phyloP scores from a whole-genome alignment of 2,329 filamentous ascomycete species.

The Neoarthrinium moseri region DNA sequence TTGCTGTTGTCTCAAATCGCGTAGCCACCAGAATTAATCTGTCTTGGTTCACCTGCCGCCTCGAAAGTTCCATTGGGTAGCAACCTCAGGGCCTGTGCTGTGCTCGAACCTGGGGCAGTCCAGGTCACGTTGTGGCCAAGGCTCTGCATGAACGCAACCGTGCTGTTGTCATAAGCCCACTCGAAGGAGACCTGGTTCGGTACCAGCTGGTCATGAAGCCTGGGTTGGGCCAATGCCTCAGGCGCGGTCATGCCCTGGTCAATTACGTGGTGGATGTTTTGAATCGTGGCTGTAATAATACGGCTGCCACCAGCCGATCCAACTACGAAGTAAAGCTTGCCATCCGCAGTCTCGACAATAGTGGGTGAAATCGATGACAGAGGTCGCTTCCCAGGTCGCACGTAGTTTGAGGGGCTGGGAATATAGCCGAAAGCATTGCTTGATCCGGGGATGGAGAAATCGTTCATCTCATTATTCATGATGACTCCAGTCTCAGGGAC shows the following conservation, averaged over 20 bases:
- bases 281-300: constrained; percentile 82
- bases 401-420: constrained; percentile 72
- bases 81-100: constrained; percentile 70
- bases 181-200: constrained; percentile 72
- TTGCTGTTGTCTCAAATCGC: constrained; percentile 33
- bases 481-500: constrained; percentile 81
- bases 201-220: constrained; percentile 80
- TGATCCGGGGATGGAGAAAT: constrained; percentile 73
- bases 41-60: constrained; percentile 80
- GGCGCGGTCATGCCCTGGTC: constrained; percentile 61
- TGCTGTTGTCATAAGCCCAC: constrained; percentile 67
- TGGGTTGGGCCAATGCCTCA: constrained; percentile 64
- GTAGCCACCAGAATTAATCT: constrained; percentile 69
- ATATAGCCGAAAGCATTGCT: constrained; percentile 77
- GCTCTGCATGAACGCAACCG: constrained; percentile 62
- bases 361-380: constrained; percentile 75
- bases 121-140: constrained; percentile 75
- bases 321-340: constrained; percentile 67
- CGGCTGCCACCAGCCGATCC: constrained; percentile 80
- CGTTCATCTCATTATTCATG: constrained; percentile 64
- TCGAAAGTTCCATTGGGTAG: constrained; percentile 69
- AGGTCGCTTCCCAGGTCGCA: constrained; percentile 74
- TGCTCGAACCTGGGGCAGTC: constrained; percentile 63
- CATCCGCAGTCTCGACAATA: constrained; percentile 71
- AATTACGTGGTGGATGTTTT: constrained; percentile 72